These are phyloP conservation scores for Boechera divaricarpa DNA, from an alignment of 345 rosid genomes.

Conservation along the genomic window DNA sequence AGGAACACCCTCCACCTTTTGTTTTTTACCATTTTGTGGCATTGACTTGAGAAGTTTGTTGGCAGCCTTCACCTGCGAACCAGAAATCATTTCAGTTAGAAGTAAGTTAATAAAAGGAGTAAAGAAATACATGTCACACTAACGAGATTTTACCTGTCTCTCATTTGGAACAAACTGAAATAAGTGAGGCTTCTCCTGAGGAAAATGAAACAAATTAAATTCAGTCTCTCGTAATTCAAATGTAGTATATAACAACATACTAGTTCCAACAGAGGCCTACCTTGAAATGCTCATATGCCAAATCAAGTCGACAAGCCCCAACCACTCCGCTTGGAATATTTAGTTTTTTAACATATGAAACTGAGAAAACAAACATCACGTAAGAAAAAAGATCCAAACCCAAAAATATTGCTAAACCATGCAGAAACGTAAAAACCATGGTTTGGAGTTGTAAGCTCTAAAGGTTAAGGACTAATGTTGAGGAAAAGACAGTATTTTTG, in stretches of 20 bases:
- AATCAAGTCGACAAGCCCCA: conserved; percentile 96
- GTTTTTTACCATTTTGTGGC: conserved; percentile 59
- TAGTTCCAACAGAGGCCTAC: conserved; percentile 48
- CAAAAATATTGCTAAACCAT: conserved; percentile 13
- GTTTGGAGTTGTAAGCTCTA: conserved; percentile 1
- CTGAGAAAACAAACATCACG: conserved; percentile 49
- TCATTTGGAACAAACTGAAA: conserved; percentile 98
- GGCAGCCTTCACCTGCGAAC: conserved; percentile 84
- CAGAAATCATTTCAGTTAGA: conserved; percentile 3
- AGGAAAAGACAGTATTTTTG: neutral
- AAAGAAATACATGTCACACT: conserved; percentile 13
- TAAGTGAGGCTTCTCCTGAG: conserved; percentile 85
- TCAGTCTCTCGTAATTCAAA: neutral
- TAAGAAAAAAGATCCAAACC: conserved; percentile 25
- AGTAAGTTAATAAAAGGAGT: neutral
- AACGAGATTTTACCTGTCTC: conserved; percentile 63
- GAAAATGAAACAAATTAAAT: conserved; percentile 23
- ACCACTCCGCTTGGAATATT: conserved; percentile 96
- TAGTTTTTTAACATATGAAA: conserved; percentile 78
- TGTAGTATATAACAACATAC: neutral
- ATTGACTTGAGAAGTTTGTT: conserved; percentile 77
- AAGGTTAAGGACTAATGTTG: neutral
- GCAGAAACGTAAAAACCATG: neutral
- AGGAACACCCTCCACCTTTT: conserved; percentile 84
- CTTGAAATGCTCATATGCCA: conserved; percentile 99